A percentile compares a stretch with the other conserved stretches of the same genome.
These are phyloP conservation scores for Naegleria lovaniensis DNA, from an alignment of 208 protist species.

Conservation along the genomic window DNA sequence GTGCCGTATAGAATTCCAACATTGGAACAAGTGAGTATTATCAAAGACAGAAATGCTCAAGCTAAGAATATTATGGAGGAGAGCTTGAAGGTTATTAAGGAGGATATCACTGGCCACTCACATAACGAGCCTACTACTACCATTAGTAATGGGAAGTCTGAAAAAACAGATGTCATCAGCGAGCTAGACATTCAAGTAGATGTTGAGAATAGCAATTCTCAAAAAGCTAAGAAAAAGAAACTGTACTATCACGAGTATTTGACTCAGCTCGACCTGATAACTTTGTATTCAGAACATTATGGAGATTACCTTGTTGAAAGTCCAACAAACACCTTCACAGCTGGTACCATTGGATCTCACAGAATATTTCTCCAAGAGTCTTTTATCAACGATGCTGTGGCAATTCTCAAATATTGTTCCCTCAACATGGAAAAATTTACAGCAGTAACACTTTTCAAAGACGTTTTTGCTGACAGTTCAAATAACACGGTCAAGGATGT, in stretches of 20 bases:
- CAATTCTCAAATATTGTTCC: neutral
- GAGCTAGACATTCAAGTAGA: neutral
- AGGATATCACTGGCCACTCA: neutral
- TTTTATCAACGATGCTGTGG: neutral
- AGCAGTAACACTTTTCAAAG: neutral
- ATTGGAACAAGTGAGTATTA: neutral
- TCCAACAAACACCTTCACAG: neutral
- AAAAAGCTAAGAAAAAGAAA: neutral
- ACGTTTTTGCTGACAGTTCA: neutral
- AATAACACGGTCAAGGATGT: neutral
- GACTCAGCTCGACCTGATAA: neutral
- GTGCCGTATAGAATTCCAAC: neutral
- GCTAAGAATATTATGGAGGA: constrained; percentile 4
- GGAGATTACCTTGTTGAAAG: neutral
- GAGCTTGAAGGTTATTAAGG: constrained; percentile 1
- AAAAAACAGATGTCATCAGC: neutral
- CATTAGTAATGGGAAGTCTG: neutral
- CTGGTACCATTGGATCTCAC: neutral
- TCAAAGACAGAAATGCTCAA: neutral
- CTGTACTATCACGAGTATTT: neutral
- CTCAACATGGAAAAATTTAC: neutral
- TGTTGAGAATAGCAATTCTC: neutral
- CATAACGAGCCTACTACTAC: neutral
- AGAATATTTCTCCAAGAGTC: neutral
- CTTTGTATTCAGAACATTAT: neutral